phyloP scores from a whole-genome alignment of 306 rosid species.

The Phaseolus lunatus region DNA sequence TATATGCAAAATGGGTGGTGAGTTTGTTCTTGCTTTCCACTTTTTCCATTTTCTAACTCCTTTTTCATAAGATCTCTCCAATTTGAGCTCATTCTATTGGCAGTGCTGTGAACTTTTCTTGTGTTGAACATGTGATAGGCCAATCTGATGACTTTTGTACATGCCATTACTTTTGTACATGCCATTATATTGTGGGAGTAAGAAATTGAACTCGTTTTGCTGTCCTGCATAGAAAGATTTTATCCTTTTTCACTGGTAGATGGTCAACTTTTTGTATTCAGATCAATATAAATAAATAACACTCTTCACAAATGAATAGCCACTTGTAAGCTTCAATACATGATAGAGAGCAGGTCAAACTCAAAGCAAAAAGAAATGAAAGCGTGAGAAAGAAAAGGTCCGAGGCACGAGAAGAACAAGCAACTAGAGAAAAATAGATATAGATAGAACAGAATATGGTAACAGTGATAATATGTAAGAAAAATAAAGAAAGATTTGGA shows the following conservation, averaged over 20 bases:
- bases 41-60: neutral
- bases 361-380: too few species aligned
- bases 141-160: neutral
- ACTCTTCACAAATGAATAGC: too few species aligned
- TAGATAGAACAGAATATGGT: neutral
- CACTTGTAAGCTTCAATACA: too few species aligned
- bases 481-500: neutral
- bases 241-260: neutral
- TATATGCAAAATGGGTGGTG: constrained; percentile 39
- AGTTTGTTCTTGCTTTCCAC: neutral
- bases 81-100: neutral
- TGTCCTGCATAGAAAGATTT: neutral
- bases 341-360: too few species aligned
- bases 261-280: neutral
- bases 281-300: too few species aligned
- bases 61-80: neutral
- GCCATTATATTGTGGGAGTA: neutral
- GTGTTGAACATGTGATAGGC: neutral
- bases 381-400: too few species aligned
- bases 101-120: constrained; percentile 6
- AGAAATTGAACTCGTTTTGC: neutral
- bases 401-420: too few species aligned
- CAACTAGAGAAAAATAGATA: too few species aligned
- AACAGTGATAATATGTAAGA: neutral
- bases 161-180: too few species aligned